phyloP scores from a whole-genome alignment of 805 yeast species.

The Aciculoconidium aculeatum region DNA sequence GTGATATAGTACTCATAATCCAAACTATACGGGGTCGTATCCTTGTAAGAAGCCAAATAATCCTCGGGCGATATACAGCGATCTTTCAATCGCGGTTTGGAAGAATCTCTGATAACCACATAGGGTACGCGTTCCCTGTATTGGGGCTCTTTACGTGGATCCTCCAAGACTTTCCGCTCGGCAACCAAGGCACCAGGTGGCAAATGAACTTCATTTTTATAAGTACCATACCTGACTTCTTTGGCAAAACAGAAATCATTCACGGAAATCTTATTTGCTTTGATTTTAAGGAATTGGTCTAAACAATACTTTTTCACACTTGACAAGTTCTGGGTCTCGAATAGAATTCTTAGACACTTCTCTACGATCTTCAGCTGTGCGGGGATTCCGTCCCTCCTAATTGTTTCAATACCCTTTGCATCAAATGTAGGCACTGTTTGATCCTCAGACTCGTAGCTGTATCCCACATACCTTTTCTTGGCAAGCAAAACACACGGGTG shows the following conservation, averaged over 20 bases:
- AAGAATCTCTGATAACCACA: constrained; percentile 55
- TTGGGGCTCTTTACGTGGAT: constrained; percentile 76
- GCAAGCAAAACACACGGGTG: constrained; percentile 78
- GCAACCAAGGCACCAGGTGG: constrained; percentile 93
- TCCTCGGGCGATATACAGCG: constrained; percentile 77
- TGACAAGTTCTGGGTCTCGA: constrained; percentile 69
- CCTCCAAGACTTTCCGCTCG: constrained; percentile 53
- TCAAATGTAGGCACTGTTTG: constrained; percentile 68
- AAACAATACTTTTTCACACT: constrained; percentile 59
- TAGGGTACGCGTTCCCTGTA: constrained; percentile 86
- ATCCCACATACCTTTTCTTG: constrained; percentile 90
- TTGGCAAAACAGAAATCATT: constrained; percentile 90
- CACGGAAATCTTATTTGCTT: constrained; percentile 55
- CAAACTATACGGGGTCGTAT: constrained; percentile 37
- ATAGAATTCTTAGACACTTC: constrained; percentile 57
- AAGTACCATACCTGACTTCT: constrained; percentile 80
- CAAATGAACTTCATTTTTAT: constrained; percentile 61
- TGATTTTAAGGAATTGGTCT: constrained; percentile 61
- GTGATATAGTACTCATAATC: constrained; percentile 85
- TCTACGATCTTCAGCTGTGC: constrained; percentile 84
- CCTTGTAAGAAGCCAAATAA: constrained; percentile 38
- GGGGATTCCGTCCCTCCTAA: constrained; percentile 90
- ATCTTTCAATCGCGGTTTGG: constrained; percentile 62
- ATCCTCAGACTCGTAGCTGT: constrained; percentile 55
- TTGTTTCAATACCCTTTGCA: constrained; percentile 95